Base-by-base conservation (phyloP, 2,329 filamentous ascomycete species). In the Juglanconis oblonga region DNA sequence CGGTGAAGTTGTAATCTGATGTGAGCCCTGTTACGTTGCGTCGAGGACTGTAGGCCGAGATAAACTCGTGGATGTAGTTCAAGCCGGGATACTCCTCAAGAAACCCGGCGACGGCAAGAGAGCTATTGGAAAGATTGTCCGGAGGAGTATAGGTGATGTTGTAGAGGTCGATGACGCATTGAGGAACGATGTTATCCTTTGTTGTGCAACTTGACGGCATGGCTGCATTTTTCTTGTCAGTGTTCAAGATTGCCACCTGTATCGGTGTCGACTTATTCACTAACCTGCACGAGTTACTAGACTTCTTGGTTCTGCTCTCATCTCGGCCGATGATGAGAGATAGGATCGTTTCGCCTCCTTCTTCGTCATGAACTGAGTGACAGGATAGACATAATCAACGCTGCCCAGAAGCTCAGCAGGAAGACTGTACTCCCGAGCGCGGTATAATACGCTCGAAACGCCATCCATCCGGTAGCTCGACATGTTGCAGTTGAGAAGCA, bases 151-250 rank as follows among this genome's bases (percentile, higher is more conserved):
- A 57, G 24, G 38, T 57, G 10, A 79, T 69, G 36, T 74, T 74
- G 69, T 85, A 85, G n/a, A 47, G 44, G n/a, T 47, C 44, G 14
- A 47, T n/a, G 44, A 47, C 44, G 44, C 44, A 47, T 17, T 47
- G n/a, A 29, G 44, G 44, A 5, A 47, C 44, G 44, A 24, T 47
- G 14, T 7, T n/a, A 17, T 17, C 44, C 3, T 47, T 47, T 47
- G 44, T 47, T 17, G 17, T 47, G 44, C 44, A 47, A 29, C 44
- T 47, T 17, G 44, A 17, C 17, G 44, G 44, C 44, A 47, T 47
- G 44, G 4, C 44, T 47, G 44, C 9, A 29, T 4, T 6, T 29
- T 4, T 47, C 14, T 17, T 47, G 44, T 47, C n/a, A 47, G 44
- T 47, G 3, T 17, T 3, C n/a, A 6, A n/a, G 3, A 47, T 9